These are phyloP conservation scores for Tuber microsphaerosporum DNA, from an alignment of 495 filamentous ascomycete species.

Conservation along the genomic window DNA sequence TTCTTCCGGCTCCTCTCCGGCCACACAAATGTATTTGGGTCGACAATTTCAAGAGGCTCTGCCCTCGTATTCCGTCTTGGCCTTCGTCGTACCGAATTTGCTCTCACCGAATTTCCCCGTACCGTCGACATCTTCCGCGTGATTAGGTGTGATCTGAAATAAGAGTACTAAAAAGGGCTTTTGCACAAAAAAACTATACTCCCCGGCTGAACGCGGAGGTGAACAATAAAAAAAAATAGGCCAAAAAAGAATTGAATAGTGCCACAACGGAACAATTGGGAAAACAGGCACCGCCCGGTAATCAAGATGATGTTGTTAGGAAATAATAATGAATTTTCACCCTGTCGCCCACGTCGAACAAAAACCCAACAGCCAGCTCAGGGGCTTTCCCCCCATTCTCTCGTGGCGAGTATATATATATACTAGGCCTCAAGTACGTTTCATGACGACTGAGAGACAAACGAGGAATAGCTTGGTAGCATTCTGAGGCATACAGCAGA, in stretches of 20 bases:
- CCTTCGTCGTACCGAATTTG: slow-evolving; percentile 18
- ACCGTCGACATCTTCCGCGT: not conserved
- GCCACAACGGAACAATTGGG: not conserved
- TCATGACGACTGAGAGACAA: not conserved
- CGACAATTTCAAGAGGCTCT: slow-evolving; percentile 15
- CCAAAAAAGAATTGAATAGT: not conserved
- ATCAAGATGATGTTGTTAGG: not conserved
- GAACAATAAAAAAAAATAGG: not conserved
- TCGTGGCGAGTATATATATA: slow-evolving; percentile 3
- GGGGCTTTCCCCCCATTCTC: not conserved
- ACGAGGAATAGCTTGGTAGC: not conserved
- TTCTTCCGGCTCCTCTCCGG: slow-evolving; percentile 25
- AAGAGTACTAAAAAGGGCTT: not conserved
- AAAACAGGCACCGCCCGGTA: slow-evolving; percentile 2
- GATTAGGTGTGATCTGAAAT: slow-evolving; percentile 2
- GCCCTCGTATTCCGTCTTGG: slow-evolving; percentile 26
- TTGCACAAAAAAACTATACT: slow-evolving; percentile 1
- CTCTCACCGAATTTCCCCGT: not conserved
- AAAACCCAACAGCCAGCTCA: not conserved
- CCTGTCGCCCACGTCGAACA: not conserved
- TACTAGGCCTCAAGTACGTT: not conserved
- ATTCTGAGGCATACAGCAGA: not conserved
- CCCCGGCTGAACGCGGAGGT: not conserved
- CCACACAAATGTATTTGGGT: slow-evolving; percentile 40
- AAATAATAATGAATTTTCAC: slow-evolving; percentile 1